These are phyloP conservation scores for Sphagnum tenellum DNA, from an alignment of 225 moss, liverwort and hornwort genomes.

Conservation along the genomic window DNA sequence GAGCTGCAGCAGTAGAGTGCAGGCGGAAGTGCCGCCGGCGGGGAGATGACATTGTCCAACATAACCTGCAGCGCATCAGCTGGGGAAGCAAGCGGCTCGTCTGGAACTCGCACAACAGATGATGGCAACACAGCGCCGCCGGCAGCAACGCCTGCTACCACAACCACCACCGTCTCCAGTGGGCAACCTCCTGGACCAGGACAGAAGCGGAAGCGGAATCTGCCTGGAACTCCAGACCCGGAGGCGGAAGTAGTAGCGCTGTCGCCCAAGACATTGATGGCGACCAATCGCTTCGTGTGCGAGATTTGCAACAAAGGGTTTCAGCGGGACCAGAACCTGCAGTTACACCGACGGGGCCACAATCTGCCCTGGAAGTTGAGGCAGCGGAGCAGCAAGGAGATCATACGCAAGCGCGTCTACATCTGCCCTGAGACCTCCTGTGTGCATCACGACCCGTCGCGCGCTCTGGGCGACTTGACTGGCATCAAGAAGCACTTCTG, in stretches of 20 bases:
- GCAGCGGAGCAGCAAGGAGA: constrained; percentile 92
- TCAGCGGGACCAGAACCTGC: constrained; percentile 97
- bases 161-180: constrained; percentile 57
- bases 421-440: constrained; percentile 98
- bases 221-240: constrained; percentile 92
- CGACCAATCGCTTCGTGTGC: constrained; percentile 96
- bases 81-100: constrained; percentile 62
- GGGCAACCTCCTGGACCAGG: constrained; percentile 59
- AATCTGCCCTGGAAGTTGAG: constrained; percentile 97
- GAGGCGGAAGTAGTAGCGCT: constrained; percentile 95
- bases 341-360: constrained; percentile 96
- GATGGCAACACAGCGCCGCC: constrained; percentile 63
- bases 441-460: constrained; percentile 98
- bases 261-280: constrained; percentile 95
- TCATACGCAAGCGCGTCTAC: constrained; percentile 87
- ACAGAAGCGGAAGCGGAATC: constrained; percentile 59
- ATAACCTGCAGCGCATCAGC: constrained; percentile 61
- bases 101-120: constrained; percentile 10
- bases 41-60: constrained; percentile 70
- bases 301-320: constrained; percentile 99
- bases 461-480: constrained; percentile 98
- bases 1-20: no score
- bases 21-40: background rate
- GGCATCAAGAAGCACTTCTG: constrained; percentile 99
- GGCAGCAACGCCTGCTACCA: constrained; percentile 48